Percentiles rank a stretch among this genome's conserved stretches.
Evolutionary conservation across 2,329 filamentous ascomycete species (phyloP).

Genomic region (Penicillium hesseltinei): DNA sequence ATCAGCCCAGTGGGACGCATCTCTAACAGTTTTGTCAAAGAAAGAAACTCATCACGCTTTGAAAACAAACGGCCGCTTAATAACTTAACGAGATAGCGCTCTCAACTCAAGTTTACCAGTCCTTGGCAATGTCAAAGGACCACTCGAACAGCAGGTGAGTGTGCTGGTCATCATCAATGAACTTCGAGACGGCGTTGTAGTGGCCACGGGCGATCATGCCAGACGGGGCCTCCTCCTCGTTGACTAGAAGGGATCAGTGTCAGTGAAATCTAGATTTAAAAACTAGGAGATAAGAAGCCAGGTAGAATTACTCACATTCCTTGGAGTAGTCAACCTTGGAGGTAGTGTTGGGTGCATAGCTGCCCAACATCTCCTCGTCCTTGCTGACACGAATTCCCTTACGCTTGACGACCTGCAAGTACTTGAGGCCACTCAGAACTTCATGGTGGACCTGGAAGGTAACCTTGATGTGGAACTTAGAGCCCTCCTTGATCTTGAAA

Average conservation of each 20-base stretch:
- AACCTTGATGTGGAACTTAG: conserved; percentile 90
- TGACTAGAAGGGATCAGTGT: conserved; percentile 57
- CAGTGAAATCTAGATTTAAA: background rate
- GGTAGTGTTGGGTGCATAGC: conserved; percentile 88
- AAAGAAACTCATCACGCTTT: conserved; percentile 31
- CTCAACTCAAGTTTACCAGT: conserved; percentile 59
- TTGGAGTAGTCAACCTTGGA: conserved; percentile 84
- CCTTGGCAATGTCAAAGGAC: conserved; percentile 95
- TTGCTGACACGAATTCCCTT: conserved; percentile 85
- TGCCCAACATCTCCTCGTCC: conserved; percentile 97
- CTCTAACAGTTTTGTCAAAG: conserved; percentile 29
- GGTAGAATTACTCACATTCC: conserved; percentile 68
- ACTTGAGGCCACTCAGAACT: conserved; percentile 91
- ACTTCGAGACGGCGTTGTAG: conserved; percentile 86
- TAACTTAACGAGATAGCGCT: conserved; percentile 20
- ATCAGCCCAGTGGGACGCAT: conserved; percentile 20
- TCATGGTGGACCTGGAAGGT: conserved; percentile 96
- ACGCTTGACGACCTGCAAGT: conserved; percentile 89
- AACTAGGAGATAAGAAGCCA: background rate
- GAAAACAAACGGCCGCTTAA: conserved; percentile 26
- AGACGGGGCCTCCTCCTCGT: conserved; percentile 84
- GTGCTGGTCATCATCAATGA: conserved; percentile 92
- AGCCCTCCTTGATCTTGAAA: conserved; percentile 96
- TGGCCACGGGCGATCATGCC: conserved; percentile 87
- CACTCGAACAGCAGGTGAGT: conserved; percentile 90